These are phyloP conservation scores for Aureobasidium namibiae DNA, from an alignment of 2,329 filamentous ascomycete species.

Conservation along the genomic window DNA sequence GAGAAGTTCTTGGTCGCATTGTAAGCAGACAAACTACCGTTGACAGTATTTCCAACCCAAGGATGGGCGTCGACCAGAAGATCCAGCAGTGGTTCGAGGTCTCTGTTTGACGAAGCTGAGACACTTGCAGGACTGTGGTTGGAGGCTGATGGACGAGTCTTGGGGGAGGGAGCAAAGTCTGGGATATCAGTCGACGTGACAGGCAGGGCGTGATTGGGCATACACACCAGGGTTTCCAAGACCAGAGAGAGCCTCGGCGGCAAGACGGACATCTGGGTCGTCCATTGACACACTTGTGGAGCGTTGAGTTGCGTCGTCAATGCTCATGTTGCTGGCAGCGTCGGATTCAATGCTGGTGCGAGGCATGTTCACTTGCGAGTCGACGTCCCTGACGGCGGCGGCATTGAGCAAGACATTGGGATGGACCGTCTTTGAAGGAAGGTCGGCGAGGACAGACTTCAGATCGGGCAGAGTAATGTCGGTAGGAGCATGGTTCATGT, in stretches of 20 bases:
- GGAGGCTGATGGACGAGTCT: constrained; percentile 23
- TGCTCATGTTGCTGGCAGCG: constrained; percentile 35
- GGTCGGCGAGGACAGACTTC: constrained; percentile 34
- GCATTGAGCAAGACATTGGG: constrained; percentile 19
- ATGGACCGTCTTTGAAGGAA: constrained; percentile 17
- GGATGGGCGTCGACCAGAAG: constrained; percentile 85
- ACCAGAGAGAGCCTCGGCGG: constrained; percentile 43
- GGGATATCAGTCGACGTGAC: constrained; percentile 12
- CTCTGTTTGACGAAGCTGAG: constrained; percentile 31
- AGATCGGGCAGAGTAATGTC: constrained; percentile 36
- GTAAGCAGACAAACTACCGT: constrained; percentile 77
- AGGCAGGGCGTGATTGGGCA: neutral
- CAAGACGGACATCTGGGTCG: constrained; percentile 40
- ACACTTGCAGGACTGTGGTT: constrained; percentile 19
- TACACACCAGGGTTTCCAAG: constrained; percentile 40
- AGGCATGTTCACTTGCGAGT: constrained; percentile 16
- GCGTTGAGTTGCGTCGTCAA: constrained; percentile 28
- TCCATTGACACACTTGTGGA: constrained; percentile 39
- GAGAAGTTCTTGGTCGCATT: constrained; percentile 84
- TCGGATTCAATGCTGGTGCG: constrained; percentile 29
- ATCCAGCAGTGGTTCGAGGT: constrained; percentile 73
- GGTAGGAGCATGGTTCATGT: constrained; percentile 15
- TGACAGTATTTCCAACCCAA: constrained; percentile 66
- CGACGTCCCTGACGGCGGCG: constrained; percentile 21
- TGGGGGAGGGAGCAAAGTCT: constrained; percentile 36